These are phyloP conservation scores for Thelonectria blattea DNA, from an alignment of 2,329 filamentous ascomycete species.

Conservation along the genomic window DNA sequence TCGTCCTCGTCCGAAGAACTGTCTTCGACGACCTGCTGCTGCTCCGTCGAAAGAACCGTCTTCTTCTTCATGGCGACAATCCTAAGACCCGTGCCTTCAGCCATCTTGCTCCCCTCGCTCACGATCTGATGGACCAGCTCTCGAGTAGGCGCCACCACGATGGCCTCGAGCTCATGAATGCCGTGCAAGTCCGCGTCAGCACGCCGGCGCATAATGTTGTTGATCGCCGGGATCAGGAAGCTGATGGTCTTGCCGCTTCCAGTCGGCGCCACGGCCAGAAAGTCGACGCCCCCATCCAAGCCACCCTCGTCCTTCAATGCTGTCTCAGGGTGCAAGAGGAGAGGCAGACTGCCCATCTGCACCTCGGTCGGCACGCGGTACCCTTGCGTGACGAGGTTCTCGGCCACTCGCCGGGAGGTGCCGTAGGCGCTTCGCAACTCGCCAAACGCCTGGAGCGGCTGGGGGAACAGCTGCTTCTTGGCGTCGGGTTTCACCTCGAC, in stretches of 20 bases:
- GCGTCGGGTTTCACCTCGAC: slow-evolving; percentile 55
- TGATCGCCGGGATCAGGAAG: slow-evolving; percentile 86
- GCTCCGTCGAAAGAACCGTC: slow-evolving; percentile 68
- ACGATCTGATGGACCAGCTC: slow-evolving; percentile 82
- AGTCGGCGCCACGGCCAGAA: slow-evolving; percentile 89
- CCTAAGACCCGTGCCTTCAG: slow-evolving; percentile 75
- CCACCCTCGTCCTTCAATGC: slow-evolving; percentile 51
- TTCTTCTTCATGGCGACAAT: slow-evolving; percentile 85
- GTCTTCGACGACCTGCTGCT: slow-evolving; percentile 46
- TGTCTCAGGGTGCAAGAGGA: slow-evolving; percentile 68
- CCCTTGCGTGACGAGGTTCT: slow-evolving; percentile 83
- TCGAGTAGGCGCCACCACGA: slow-evolving; percentile 80
- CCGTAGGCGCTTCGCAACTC: slow-evolving; percentile 74
- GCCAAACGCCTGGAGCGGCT: slow-evolving; percentile 78
- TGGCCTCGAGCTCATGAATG: slow-evolving; percentile 62
- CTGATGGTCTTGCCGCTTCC: slow-evolving; percentile 96
- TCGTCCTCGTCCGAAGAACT: slow-evolving; percentile 50
- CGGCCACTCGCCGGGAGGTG: slow-evolving; percentile 74
- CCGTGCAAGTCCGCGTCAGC: slow-evolving; percentile 49
- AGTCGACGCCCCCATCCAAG: slow-evolving; percentile 62
- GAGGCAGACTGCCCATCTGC: slow-evolving; percentile 83
- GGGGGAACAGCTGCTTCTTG: slow-evolving; percentile 73
- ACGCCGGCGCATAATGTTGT: slow-evolving; percentile 69
- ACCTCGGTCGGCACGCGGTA: slow-evolving; percentile 92
- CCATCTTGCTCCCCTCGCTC: slow-evolving; percentile 85